Percentiles rank a stretch among this genome's conserved stretches.
Evolutionary conservation across 495 filamentous ascomycete species (phyloP).

Genomic region (Aspergillus ellipticus): DNA sequence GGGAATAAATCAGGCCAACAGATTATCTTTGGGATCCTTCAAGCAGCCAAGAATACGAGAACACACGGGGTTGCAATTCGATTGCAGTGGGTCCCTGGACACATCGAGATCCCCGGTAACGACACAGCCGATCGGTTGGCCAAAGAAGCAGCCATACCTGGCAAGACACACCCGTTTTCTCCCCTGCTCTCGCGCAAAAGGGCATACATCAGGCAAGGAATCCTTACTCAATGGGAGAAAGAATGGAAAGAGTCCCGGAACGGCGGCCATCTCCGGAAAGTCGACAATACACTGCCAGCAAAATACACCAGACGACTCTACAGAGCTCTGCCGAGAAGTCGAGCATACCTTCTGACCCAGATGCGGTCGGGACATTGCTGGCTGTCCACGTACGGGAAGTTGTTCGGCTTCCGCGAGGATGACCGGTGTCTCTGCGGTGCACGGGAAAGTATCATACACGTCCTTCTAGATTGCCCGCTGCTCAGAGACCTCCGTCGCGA

Average conservation of each 20-base stretch:
- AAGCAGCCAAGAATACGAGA: conserved; percentile 11
- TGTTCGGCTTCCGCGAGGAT: conserved; percentile 7
- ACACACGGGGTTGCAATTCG: conserved; percentile 7
- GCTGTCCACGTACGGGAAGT: conserved; percentile 12
- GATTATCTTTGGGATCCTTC: conserved; percentile 12
- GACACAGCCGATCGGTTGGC: conserved; percentile 10
- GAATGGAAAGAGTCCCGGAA: conserved; percentile 15
- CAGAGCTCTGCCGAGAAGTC: conserved; percentile 9
- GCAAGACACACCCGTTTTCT: conserved; percentile 8
- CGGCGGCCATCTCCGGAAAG: conserved; percentile 11
- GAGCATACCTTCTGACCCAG: conserved; percentile 15
- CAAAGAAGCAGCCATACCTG: conserved; percentile 6
- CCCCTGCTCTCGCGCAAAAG: conserved; percentile 12
- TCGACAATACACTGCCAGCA: conserved; percentile 11
- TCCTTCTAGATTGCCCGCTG: conserved; percentile 7
- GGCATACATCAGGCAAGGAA: conserved; percentile 5
- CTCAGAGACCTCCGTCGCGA: conserved; percentile 13
- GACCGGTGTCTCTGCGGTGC: conserved; percentile 11
- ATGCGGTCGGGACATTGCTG: conserved; percentile 15
- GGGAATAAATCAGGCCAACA: conserved; percentile 11
- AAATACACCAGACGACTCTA: conserved; percentile 9
- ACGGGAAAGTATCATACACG: conserved; percentile 3
- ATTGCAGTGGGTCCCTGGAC: conserved; percentile 13
- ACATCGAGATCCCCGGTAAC: conserved; percentile 10
- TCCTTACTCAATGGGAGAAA: conserved; percentile 12